Evolutionary conservation across 2,329 filamentous ascomycete genomes (phyloP), one percentile per base, ranked within the genome.

Genomic region (Taxawa tesnikishii): DNA sequence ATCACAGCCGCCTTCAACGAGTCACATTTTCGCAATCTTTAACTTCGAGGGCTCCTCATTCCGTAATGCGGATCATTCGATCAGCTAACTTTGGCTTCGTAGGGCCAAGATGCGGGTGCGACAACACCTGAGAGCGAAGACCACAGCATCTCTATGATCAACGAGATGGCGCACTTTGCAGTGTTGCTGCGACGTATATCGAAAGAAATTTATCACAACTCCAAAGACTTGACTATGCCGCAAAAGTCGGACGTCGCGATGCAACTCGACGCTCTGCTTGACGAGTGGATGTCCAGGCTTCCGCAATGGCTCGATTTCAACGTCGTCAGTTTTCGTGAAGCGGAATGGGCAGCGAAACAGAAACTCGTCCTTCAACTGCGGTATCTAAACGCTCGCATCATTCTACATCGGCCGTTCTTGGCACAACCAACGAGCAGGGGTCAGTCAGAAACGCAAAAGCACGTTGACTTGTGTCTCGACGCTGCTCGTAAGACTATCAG

Each of bases 351-450:
- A 0, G 45, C 46, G 15, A 52, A 53, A 29, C 46, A 51, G 32
- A 54, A 51, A 30, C 32, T 51, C 13, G 49, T 52, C 2, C 33
- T 54, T 11, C 36, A 40, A 26, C 28, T 52, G 27, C 42, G 50
- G 44, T 52, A 48, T 28, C 49, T 48, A 12, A 51, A 49, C 23
- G 48, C 50, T 4, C 42, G 46, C 9, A 50, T 52, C 5, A 36
- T 53, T 1, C 42, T 53, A 4, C 46, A 53, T 29, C 44, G 44
- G 9, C 48, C 48, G 2, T 53, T 53, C 31, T 32, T 53, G 15
- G 38, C 44, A 6, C 42, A 40, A 14, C 34, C 44, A 15, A 37
- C 39, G 6, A 35, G 38, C 6, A 28, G 16, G 18, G 14, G 29
- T 31, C n/a, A 33, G 16, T 6, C 17, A 26, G 6, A 31, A 28